Evolutionary conservation across 148 eudicot genomes (phyloP), one percentile per base, ranked within the genome.

Genomic region (Silene uniflora): DNA sequence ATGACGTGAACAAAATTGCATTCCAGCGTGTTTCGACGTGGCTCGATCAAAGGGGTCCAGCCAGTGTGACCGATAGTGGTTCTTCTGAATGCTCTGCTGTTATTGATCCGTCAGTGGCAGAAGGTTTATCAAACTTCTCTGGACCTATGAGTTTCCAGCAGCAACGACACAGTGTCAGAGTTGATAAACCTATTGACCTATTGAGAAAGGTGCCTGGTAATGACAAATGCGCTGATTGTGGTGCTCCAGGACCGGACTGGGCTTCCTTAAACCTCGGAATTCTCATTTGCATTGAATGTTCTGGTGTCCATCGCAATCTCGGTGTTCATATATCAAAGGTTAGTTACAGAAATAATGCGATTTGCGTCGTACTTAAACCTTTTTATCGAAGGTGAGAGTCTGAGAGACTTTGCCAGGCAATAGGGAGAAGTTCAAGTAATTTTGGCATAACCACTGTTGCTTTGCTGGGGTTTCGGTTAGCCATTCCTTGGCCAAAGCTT

Each of bases 311-410:
- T 78, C 97, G 98, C 70, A 95, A 95, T 78, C 93, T 95, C 81
- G 98, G 98, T 47, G 97, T 92, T 56, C 98, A 95, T 80, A 85
- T 95, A 84, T 95, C 98, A 58, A 95, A 95, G 95, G 98, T 88
- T 80, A 79, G 91, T 79, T 54, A 62, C 56, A 42, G 5, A 75
- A 42, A 64, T 60, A 62, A 29, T 24, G 49, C 72, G 52, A 39
- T 63, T 46, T 44, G 22, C 52, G 23, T 10, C 62, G 9, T 39
- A 6, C 52, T 12, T 17, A 12, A 2, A 17, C 55, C 14, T 8
- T 23, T 18, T 25, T 35, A 18, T 11, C 66, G n/a, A 62, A 62
- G 13, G 44, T 7, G 44, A 35, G 39, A 39, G 44, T 39, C 6
- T 62, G 35, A 24, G 66, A 62, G 17, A 62, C 32, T 62, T 23